Conservation (phyloP, 768 basidiomycete species). For the Tephrocybe sp. region DNA sequence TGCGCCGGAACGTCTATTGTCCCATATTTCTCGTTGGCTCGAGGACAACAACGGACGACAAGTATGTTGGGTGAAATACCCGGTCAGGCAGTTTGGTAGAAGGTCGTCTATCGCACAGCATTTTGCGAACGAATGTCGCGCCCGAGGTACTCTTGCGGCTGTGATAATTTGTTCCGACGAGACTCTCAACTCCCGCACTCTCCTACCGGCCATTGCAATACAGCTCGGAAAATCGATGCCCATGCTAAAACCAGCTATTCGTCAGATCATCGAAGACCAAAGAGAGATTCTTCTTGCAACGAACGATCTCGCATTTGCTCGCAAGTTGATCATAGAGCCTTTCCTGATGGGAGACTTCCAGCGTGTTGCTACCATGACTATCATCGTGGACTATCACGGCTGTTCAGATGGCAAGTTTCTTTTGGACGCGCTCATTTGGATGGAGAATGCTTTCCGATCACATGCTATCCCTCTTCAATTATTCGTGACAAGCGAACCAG, state of each 20-base stretch:
- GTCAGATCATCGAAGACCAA: constrained; percentile 18
- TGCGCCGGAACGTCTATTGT: constrained; percentile 12
- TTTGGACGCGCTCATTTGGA: constrained; percentile 14
- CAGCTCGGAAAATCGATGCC: constrained; percentile 17
- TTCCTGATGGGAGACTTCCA: constrained; percentile 16
- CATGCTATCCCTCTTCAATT: constrained; percentile 17
- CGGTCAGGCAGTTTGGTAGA: constrained; percentile 12
- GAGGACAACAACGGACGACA: constrained; percentile 13
- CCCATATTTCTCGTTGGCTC: constrained; percentile 13
- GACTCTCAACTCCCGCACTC: constrained; percentile 5
- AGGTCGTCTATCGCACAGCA: constrained; percentile 12
- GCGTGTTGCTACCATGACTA: constrained; percentile 11
- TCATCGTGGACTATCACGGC: constrained; percentile 18
- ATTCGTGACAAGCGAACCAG: constrained; percentile 17
- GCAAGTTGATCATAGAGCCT: constrained; percentile 16
- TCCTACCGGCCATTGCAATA: constrained; percentile 13
- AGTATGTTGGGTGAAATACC: constrained; percentile 18
- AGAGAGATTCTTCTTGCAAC: constrained; percentile 15
- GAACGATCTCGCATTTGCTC: constrained; percentile 11
- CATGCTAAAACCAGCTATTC: constrained; percentile 15
- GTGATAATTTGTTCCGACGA: constrained; percentile 6
- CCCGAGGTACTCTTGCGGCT: constrained; percentile 11
- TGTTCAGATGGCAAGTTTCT: constrained; percentile 12
- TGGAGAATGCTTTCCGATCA: constrained; percentile 14
- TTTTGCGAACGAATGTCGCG: constrained; percentile 10